Evolutionary conservation across 2,329 filamentous ascomycete genomes (phyloP), one percentile per base, ranked within the genome.

Genomic region (Aspergillus sp.): DNA sequence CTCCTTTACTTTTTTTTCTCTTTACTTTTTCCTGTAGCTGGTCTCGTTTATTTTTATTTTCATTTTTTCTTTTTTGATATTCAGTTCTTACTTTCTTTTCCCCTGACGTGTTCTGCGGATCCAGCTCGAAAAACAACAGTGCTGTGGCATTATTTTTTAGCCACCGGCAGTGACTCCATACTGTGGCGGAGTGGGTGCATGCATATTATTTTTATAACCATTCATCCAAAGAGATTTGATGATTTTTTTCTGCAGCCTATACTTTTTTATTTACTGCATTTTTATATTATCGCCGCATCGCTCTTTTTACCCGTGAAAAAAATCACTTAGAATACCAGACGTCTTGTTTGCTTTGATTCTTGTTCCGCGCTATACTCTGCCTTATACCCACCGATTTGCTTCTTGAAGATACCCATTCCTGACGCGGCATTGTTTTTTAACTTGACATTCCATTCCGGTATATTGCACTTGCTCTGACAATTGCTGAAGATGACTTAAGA

Each of bases 141-240:
- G 19, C 19, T 19, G 19, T 19, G 19, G 19, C 19, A 19, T 19
- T 19, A 19, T 19, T 33, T 44, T 49, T 54, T 52, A 56, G 56
- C 58, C 56, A 58, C 54, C 37, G 45, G 42, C 47, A 44, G 39
- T 39, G 43, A 39, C 56, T 58, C 54, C 54, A 53, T 44, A 52
- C 54, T 66, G 65, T 67, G 65, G 65, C 65, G 65, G 59, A 68
- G 65, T 54, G 51, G 47, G 49, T 66, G 61, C 60, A 62, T 59
- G 44, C 45, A 43, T 49, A 55, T 51, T 53, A 40, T 19, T 19
- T 19, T 19, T 19, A 4, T 19, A 19, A 19, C 19, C 19, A 19
- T 19, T 19, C 19, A 19, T 2, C 19, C 19, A 19, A 19, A 19
- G 19, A 19, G 19, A 19, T 45, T 45, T 49, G 42, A 45, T 36